phyloP scores from a whole-genome alignment of 768 basidiomycete genomes.

The Crucibulum laeve region DNA sequence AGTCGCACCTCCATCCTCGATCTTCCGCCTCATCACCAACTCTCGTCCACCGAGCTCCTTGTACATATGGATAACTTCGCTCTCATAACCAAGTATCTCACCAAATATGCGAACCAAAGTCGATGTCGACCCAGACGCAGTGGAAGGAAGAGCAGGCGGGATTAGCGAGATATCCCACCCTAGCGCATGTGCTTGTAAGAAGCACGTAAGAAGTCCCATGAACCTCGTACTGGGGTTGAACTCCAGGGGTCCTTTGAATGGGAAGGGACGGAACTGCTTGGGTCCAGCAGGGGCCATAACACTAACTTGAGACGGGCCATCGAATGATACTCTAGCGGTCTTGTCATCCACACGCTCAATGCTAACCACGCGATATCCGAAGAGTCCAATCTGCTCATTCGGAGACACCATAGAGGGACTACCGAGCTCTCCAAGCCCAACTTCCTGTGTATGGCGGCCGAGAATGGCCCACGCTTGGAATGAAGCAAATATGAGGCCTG shows the following conservation, averaged over 20 bases:
- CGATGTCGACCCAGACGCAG: conserved; percentile 58
- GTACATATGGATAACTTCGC: conserved; percentile 59
- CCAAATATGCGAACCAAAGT: conserved; percentile 52
- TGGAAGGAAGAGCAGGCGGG: conserved; percentile 53
- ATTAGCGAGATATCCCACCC: conserved; percentile 65
- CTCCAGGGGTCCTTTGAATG: conserved; percentile 30
- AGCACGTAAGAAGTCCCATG: conserved; percentile 51
- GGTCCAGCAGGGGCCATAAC: conserved; percentile 48
- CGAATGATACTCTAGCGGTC: conserved; percentile 41
- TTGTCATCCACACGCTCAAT: conserved; percentile 37
- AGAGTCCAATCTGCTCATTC: conserved; percentile 39
- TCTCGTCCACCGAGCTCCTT: conserved; percentile 67
- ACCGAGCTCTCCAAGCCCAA: conserved; percentile 49
- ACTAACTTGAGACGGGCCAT: conserved; percentile 19
- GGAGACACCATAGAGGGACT: conserved; percentile 38
- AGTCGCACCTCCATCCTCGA: conserved; percentile 55
- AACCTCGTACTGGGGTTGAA: conserved; percentile 48
- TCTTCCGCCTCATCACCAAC: conserved; percentile 56
- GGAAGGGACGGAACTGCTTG: conserved; percentile 39
- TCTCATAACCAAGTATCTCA: conserved; percentile 55
- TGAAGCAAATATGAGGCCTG: conserved; percentile 48
- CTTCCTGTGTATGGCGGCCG: conserved; percentile 48
- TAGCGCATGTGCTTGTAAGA: conserved; percentile 59
- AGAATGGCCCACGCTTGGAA: conserved; percentile 63
- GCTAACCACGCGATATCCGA: conserved; percentile 43